Conservation (phyloP, 129 eudicot species). For the Helianthus tuberosus region DNA sequence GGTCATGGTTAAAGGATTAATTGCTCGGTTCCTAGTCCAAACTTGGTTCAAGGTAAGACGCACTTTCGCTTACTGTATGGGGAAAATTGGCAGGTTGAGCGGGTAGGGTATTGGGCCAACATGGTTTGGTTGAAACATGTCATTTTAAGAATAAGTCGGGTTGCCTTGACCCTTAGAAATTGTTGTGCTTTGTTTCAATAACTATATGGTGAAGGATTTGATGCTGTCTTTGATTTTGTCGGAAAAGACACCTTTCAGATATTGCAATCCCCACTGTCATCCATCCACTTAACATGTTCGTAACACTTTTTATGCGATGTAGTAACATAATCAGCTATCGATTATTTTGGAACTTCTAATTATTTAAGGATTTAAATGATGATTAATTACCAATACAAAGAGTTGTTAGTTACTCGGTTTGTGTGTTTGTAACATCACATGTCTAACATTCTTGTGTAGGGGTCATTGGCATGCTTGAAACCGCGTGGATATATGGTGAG, state of each 20-base stretch:
- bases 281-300: background rate
- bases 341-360: no score
- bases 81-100: no score
- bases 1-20: no score
- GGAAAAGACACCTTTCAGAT: constrained; percentile 89
- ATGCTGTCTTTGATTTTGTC: constrained; percentile 88
- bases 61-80: no score
- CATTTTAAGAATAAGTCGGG: no score
- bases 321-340: background rate
- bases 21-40: no score
- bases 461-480: constrained; percentile 77
- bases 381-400: no score
- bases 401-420: background rate
- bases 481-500: constrained; percentile 68
- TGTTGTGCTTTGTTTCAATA: constrained; percentile 16
- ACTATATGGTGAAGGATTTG: constrained; percentile 75
- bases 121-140: no score
- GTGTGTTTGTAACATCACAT: background rate
- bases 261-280: background rate
- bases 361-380: no score
- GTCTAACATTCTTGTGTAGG: constrained; percentile 40
- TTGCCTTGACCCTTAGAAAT: no score
- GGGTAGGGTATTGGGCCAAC: no score
- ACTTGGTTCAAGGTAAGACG: no score
- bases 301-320: background rate